Evolutionary conservation across 805 yeast species (phyloP).

Genomic region (Candida dendrica): DNA sequence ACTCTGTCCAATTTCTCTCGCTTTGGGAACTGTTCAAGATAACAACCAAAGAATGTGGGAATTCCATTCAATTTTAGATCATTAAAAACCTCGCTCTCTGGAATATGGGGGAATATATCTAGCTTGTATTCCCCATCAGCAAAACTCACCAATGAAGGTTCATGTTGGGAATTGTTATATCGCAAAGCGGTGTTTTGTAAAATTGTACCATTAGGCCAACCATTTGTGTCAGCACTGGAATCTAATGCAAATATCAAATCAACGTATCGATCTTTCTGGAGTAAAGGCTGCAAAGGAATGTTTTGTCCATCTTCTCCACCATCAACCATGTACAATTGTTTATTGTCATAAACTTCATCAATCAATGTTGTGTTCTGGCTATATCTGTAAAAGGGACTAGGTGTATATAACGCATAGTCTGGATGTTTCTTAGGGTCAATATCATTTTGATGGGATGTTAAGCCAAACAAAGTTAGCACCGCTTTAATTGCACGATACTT

Average conservation of each 20-base stretch:
- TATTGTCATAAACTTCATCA: slow-evolving; percentile 20
- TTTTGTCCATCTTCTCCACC: slow-evolving; percentile 79
- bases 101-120: slow-evolving; percentile 58
- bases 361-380: slow-evolving; percentile 9
- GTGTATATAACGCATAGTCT: slow-evolving; percentile 54
- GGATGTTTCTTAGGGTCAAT: slow-evolving; percentile 32
- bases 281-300: slow-evolving; percentile 58
- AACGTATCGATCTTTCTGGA: slow-evolving; percentile 52
- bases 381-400: slow-evolving; percentile 49
- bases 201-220: slow-evolving; percentile 56
- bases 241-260: slow-evolving; percentile 63
- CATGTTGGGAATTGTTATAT: slow-evolving; percentile 13
- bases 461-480: slow-evolving; percentile 36
- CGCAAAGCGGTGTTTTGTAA: slow-evolving; percentile 26
- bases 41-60: slow-evolving; percentile 82
- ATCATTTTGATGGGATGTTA: slow-evolving; percentile 28
- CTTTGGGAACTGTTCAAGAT: slow-evolving; percentile 10
- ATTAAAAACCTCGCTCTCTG: slow-evolving; percentile 42
- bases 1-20: slow-evolving; percentile 1
- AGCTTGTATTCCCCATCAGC: slow-evolving; percentile 32
- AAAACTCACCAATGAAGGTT: slow-evolving; percentile 22
- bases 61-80: slow-evolving; percentile 41
- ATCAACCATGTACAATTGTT: slow-evolving; percentile 47
- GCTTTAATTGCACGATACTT: slow-evolving; percentile 28
- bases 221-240: slow-evolving; percentile 42